Base-by-base conservation (phyloP, 306 rosid species). In the Rosa multiflora region DNA sequence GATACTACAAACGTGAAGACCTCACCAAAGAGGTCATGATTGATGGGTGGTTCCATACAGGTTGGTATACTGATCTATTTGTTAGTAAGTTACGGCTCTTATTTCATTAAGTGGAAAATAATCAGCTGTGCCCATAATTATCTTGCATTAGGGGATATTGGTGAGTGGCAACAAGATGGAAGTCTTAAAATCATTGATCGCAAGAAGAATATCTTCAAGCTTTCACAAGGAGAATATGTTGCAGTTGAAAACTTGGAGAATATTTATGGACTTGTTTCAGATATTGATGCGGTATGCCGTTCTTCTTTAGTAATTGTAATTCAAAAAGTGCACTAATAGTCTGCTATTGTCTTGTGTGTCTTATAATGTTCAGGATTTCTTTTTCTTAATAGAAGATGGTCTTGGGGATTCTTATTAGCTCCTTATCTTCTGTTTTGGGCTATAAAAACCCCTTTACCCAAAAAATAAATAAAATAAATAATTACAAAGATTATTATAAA, bases 141-240 rank as follows among this genome's bases (percentile, higher is more conserved):
- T 79, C 74, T 76, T 88, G 76, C 80, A 73, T 74, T 85, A 95
- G 99, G 99, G 87, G 99, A 95, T 73, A 75, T 95, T 83, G 99
- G 99, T 37, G 96, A 95, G 83, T 95, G 99, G 99, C 99, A 87
- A 87, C 79, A 85, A 4, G 90, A 93, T 89, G 99, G 99, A 87
- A 90, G 94, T 91, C 86, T 95, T 92, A 95, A 91, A 88, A 93
- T 95, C 64, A 91, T 95, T 78, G 99, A 95, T 78, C 88, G 97
- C 59, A 95, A 93, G 91, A 95, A 95, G 94, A 95, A 95, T 85
- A 95, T 95, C 85, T 95, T 93, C 85, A 95, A 95, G 84, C 99
- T 95, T 78, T 91, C 99, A 17, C 99, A 95, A 83, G 99, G 99
- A 84, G 99, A 95, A 79, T 95, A 95, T 86, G 99, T 95, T 74